Conservation (phyloP, 2,329 filamentous ascomycete species). For the Hypoxylon sp. region DNA sequence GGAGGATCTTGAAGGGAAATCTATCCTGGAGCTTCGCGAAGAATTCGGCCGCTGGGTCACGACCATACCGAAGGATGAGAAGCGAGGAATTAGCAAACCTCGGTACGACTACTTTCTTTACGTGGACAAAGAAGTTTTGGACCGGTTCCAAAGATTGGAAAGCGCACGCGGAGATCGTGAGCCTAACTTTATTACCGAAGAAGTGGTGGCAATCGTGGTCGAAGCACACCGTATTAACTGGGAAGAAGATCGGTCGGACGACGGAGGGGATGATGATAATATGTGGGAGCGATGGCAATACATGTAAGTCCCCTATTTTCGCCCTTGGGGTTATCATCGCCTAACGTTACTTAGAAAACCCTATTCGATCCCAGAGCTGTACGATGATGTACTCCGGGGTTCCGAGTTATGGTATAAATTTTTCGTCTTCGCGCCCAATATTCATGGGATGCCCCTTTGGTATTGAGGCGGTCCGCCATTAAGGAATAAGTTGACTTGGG, state of each 20-base stretch:
- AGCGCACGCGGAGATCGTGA: not conserved
- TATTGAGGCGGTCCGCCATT: too few species aligned
- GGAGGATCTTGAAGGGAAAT: not conserved
- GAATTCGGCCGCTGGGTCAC: not conserved
- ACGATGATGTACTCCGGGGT: not conserved
- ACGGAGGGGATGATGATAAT: not conserved
- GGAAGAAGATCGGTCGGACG: not conserved
- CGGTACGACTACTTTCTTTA: not conserved
- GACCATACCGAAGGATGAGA: not conserved
- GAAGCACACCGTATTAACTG: not conserved
- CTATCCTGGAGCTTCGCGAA: not conserved
- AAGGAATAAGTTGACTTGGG: too few species aligned
- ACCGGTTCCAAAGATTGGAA: not conserved
- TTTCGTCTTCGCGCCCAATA: not conserved
- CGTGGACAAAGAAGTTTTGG: not conserved
- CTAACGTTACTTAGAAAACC: not conserved
- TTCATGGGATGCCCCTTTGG: not conserved
- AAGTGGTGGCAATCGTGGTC: not conserved
- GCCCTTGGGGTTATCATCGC: not conserved
- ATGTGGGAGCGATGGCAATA: not conserved
- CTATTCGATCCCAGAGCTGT: not conserved
- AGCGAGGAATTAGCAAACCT: not conserved
- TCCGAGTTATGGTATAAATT: not conserved
- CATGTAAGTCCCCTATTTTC: not conserved
- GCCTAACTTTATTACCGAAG: not conserved